Conservation (phyloP, 2,329 filamentous ascomycete species). For the Fusarium verticillioides region DNA sequence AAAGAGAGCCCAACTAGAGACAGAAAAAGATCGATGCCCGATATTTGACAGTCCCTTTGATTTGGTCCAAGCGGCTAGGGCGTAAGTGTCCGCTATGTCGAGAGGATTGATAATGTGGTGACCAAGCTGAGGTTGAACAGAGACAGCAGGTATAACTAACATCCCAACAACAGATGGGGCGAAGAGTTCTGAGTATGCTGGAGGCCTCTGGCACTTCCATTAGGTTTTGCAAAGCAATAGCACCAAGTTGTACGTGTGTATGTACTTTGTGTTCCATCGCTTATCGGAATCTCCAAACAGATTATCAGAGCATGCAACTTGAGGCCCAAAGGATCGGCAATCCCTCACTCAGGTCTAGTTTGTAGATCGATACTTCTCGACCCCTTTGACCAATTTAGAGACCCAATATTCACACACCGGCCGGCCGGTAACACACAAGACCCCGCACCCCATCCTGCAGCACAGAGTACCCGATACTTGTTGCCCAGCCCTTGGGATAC, state of each 20-base stretch:
- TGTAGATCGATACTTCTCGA: constrained; percentile 28
- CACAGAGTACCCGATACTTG: background rate
- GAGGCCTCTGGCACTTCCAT: constrained; percentile 20
- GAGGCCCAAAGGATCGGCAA: constrained; percentile 22
- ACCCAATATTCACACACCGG: constrained; percentile 29
- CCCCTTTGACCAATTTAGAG: constrained; percentile 7
- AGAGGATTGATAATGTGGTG: background rate
- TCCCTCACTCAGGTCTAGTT: constrained; percentile 7
- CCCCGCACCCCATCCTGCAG: constrained; percentile 11
- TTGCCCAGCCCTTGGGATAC: background rate
- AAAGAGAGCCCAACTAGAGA: constrained; percentile 9
- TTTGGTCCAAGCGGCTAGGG: background rate
- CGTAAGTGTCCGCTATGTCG: background rate
- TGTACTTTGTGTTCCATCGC: constrained; percentile 6
- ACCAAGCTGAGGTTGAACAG: background rate
- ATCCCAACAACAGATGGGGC: background rate
- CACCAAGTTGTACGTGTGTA: background rate
- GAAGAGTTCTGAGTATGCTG: background rate
- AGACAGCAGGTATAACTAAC: background rate
- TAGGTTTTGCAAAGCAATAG: background rate
- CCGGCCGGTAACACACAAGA: background rate
- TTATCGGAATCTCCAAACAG: constrained; percentile 8
- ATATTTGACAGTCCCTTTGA: constrained; percentile 3
- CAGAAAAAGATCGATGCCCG: constrained; percentile 1
- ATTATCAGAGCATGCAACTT: constrained; percentile 12